These are phyloP conservation scores for Paraconiothyrium brasiliense DNA, from an alignment of 2,329 filamentous ascomycete genomes.

Conservation along the genomic window DNA sequence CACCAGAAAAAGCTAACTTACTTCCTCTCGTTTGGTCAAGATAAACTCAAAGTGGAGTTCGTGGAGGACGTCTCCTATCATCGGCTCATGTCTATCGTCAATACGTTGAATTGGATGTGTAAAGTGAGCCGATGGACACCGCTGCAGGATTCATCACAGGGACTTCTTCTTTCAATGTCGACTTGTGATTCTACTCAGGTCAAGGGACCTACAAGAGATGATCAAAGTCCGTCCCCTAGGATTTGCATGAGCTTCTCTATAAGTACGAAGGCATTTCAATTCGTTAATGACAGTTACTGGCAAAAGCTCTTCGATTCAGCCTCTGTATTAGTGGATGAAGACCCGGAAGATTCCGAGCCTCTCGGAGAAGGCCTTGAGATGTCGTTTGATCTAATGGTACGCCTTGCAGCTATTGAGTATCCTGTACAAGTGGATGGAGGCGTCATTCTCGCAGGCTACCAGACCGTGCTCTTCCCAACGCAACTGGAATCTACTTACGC, in stretches of 20 bases:
- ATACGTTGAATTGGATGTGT: slow-evolving; percentile 9
- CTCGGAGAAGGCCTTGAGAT: slow-evolving; percentile 5
- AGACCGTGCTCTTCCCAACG: slow-evolving; percentile 1
- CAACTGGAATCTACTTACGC: not conserved
- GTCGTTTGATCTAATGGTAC: slow-evolving; percentile 8
- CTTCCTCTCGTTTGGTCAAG: no score
- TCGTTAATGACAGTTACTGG: slow-evolving; percentile 5
- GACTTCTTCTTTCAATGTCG: not conserved
- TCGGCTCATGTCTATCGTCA: not conserved
- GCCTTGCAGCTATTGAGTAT: slow-evolving; percentile 3
- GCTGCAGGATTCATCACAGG: not conserved
- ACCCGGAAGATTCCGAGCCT: not conserved
- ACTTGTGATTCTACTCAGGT: not conserved
- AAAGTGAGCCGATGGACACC: not conserved
- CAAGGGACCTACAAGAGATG: not conserved
- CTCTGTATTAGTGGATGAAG: not conserved
- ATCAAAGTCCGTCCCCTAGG: not conserved
- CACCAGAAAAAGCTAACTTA: no score
- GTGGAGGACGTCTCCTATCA: no score
- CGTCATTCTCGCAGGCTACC: slow-evolving; percentile 5
- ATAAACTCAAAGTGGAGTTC: no score
- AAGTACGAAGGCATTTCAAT: not conserved
- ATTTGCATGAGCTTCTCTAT: no score
- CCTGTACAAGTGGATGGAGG: slow-evolving; percentile 1
- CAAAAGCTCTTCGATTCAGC: not conserved